Conservation (phyloP, 2,329 filamentous ascomycete genomes). For the Penicillium sp. region DNA sequence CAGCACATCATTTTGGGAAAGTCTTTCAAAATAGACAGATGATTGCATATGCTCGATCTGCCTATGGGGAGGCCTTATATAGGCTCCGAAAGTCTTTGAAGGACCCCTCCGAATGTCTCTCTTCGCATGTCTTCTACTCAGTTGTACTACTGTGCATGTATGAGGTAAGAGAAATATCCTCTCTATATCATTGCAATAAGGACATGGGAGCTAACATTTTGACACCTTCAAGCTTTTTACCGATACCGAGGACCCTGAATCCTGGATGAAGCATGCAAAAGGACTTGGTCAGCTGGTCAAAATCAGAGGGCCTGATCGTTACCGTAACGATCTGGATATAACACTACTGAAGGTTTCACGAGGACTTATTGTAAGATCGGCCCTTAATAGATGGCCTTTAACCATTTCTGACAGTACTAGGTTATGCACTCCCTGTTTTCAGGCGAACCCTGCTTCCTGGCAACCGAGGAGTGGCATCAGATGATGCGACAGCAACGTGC, state of each 20-base stretch:
- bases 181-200: not conserved
- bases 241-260: conserved; percentile 32
- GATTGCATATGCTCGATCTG: conserved; percentile 32
- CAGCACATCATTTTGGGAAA: conserved; percentile 36
- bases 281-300: conserved; percentile 35
- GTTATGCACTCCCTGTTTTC: conserved; percentile 42
- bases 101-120: conserved; percentile 28
- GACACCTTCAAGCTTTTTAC: conserved; percentile 34
- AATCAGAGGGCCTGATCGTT: conserved; percentile 32
- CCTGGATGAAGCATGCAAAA: conserved; percentile 41
- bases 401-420: conserved; percentile 18
- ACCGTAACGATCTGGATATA: conserved; percentile 31
- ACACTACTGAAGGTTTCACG: conserved; percentile 35
- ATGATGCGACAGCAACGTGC: conserved; percentile 35
- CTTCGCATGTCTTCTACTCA: conserved; percentile 37
- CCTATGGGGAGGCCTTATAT: conserved; percentile 35
- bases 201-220: not conserved
- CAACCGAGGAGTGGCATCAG: conserved; percentile 34
- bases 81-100: conserved; percentile 33
- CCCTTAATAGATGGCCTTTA: not conserved
- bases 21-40: conserved; percentile 29
- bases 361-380: conserved; percentile 34
- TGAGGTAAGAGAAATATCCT: conserved; percentile 29
- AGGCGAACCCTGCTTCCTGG: conserved; percentile 35
- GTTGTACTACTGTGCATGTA: conserved; percentile 40